These are phyloP conservation scores for Juncus effusus DNA, from an alignment of 176 grass and related monocot species.

Conservation along the genomic window DNA sequence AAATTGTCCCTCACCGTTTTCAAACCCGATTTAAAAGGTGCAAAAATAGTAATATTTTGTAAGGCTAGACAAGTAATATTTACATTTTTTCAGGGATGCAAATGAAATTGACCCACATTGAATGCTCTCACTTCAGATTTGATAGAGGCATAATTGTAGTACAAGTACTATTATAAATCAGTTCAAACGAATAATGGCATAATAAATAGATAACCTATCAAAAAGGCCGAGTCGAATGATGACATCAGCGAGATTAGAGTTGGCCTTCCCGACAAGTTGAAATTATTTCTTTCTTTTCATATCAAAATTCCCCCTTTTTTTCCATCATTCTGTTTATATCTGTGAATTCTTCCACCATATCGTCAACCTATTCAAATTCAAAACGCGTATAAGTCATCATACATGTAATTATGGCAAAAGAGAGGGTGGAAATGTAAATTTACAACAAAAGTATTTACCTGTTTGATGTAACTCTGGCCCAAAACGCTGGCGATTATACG, in stretches of 20 bases:
- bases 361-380: constrained; percentile 63
- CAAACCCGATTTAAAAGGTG: too few relatives aligned
- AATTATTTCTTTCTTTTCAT: constrained; percentile 92
- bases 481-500: constrained; percentile 80
- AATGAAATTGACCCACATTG: too few relatives aligned
- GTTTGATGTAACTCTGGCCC: constrained; percentile 79
- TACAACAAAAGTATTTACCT: constrained; percentile 40
- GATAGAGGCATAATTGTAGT: too few relatives aligned
- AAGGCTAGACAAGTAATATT: too few relatives aligned
- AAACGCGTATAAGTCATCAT: background rate
- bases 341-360: constrained; percentile 33
- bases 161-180: too few relatives aligned
- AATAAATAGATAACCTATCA: constrained; percentile 45
- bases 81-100: too few relatives aligned
- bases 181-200: too few relatives aligned
- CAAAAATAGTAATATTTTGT: too few relatives aligned
- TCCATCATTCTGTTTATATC: constrained; percentile 92
- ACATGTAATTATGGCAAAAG: constrained; percentile 2
- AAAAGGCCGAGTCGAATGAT: constrained; percentile 76
- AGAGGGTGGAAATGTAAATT: background rate
- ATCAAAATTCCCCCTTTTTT: constrained; percentile 71
- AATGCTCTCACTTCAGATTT: too few relatives aligned
- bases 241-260: constrained; percentile 40
- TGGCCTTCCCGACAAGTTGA: constrained; percentile 92
- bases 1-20: background rate